Percentiles rank a stretch among this genome's conserved stretches.
phyloP scores from a whole-genome alignment of 345 rosid species.

The Hibiscus trionum region DNA sequence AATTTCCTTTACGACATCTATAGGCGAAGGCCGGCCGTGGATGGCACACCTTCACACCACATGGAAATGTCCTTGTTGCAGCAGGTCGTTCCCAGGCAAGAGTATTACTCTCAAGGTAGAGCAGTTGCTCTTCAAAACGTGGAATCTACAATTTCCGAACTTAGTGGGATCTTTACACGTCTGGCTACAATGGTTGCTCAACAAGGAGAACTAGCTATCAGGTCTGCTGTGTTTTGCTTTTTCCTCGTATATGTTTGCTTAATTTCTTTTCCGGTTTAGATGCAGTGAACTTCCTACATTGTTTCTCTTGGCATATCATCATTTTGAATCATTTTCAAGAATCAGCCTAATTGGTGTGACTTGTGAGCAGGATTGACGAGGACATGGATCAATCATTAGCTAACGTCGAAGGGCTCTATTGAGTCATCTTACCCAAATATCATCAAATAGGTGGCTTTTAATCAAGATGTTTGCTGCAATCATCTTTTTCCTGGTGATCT shows the following conservation, averaged over 20 bases:
- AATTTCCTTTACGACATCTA: neutral
- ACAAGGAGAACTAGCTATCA: constrained; percentile 86
- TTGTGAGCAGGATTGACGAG: constrained; percentile 70
- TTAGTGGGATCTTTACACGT: constrained; percentile 79
- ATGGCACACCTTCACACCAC: constrained; percentile 54
- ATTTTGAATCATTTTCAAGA: neutral
- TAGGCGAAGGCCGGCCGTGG: constrained; percentile 80
- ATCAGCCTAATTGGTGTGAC: constrained; percentile 7
- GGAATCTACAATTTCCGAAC: constrained; percentile 87
- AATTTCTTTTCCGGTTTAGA: neutral
- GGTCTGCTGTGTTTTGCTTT: constrained; percentile 25
- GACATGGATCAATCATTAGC: constrained; percentile 85
- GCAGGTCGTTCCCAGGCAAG: constrained; percentile 76
- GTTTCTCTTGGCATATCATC: neutral
- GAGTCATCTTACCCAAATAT: constrained; percentile 65
- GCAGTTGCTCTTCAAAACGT: constrained; percentile 75
- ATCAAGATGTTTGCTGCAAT: constrained; percentile 78
- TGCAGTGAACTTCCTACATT: neutral
- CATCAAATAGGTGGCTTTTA: constrained; percentile 94
- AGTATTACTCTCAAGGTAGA: constrained; percentile 56
- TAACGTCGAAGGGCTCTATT: constrained; percentile 76
- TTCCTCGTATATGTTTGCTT: neutral
- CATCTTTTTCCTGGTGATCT: constrained; percentile 55
- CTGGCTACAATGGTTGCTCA: constrained; percentile 89
- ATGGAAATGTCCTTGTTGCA: constrained; percentile 92